Evolutionary conservation across 2,329 filamentous ascomycete genomes (phyloP), one percentile per base, ranked within the genome.

Genomic region (Zymoseptoria passerinii): DNA sequence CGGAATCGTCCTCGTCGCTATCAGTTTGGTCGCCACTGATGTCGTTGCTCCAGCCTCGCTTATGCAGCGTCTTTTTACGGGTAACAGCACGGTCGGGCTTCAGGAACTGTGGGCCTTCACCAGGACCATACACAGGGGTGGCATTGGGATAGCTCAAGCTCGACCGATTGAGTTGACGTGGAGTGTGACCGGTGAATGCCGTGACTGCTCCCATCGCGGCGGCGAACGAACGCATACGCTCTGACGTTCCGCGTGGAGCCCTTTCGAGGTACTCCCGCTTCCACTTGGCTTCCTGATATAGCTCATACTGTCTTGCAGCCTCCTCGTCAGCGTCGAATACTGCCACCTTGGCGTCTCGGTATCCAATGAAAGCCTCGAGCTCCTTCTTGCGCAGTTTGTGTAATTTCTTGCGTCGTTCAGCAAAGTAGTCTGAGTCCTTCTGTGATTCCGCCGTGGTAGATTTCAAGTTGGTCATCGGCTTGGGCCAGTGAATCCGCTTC

Each of bases 1-100:
- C 55, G 44, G 61, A 60, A 9, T 66, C 64, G 27, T 68, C 62
- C 13, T 66, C 68, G n/a, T 68, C 68, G 54, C 69, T 72, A 57
- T 67, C 68, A 5, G 68, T 70, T 52, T 72, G 70, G 59, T 72
- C 70, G 23, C 66, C 68, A 28, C 65, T 70, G 29, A 72, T 68
- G 54, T 72, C 70, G 56, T 66, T 72, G 52, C 69, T 72, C 61
- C 63, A 71, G n/a, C 64, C 67, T 57, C 68, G 61, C 23, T 61
- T 58, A 56, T 70, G 67, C 44, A 54, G 48, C 8, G 64, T 62
- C 58, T 63, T 66, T 7, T 58, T 53, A 19, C 59, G 58, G n/a
- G 60, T 56, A 8, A 66, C 56, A 3, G 58, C 59, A 49, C 59
- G 64, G 13, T 68, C 65, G 6, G 67, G 64, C 9, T 50, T 57